Evolutionary conservation across 768 basidiomycete species (phyloP).

Genomic region (Trametes coccinea): DNA sequence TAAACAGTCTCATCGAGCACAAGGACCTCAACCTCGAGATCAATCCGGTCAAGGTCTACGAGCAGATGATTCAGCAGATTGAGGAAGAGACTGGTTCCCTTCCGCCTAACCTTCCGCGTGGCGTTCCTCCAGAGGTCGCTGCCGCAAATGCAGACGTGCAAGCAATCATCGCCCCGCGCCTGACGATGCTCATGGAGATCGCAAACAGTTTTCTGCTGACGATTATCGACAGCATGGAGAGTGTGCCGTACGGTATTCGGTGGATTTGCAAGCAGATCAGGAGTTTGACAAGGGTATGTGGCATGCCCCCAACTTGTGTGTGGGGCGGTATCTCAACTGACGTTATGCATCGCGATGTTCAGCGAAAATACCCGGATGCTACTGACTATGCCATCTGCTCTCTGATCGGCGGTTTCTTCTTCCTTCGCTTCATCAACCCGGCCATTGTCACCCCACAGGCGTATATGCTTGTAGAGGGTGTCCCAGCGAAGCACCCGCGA

Average conservation of each 20-base stretch:
- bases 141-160: constrained; percentile 94
- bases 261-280: constrained; percentile 99
- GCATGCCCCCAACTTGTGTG: background rate
- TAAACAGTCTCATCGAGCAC: constrained; percentile 98
- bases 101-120: constrained; percentile 88
- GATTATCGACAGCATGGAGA: constrained; percentile 98
- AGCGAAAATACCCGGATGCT: constrained; percentile 99
- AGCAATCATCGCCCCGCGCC: constrained; percentile 93
- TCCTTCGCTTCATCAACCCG: constrained; percentile 99
- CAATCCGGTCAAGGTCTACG: constrained; percentile 99
- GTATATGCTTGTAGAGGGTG: constrained; percentile 98
- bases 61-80: constrained; percentile 99
- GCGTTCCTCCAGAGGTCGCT: constrained; percentile 93
- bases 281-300: constrained; percentile 85
- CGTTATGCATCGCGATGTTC: constrained; percentile 6
- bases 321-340: constrained; percentile 5
- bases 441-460: constrained; percentile 99
- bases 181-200: constrained; percentile 99
- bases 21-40: constrained; percentile 99
- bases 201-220: constrained; percentile 97
- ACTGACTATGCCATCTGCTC: constrained; percentile 98
- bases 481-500: constrained; percentile 96
- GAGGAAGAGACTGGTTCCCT: constrained; percentile 95
- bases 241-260: constrained; percentile 97
- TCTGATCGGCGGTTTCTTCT: constrained; percentile 99